Percentiles rank a stretch among this genome's conserved stretches.
Conservation (phyloP, 164 flowering plant genomes). For the Piper betle region DNA sequence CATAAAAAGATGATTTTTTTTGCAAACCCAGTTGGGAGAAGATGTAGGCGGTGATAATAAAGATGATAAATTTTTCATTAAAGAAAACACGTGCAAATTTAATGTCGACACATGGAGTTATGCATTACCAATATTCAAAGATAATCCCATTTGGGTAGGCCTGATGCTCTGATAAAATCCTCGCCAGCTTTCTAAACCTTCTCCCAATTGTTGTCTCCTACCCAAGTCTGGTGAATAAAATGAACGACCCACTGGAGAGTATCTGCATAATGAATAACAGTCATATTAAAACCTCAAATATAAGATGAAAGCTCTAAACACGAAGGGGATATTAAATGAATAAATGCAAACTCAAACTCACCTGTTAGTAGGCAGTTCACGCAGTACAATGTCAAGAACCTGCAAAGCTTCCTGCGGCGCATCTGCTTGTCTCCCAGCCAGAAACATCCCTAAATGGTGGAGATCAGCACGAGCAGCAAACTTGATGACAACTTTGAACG, state of each 20-base stretch:
- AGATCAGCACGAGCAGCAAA: slow-evolving; percentile 85
- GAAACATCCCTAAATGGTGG: slow-evolving; percentile 77
- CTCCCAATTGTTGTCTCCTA: slow-evolving; percentile 68
- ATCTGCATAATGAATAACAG: slow-evolving; percentile 24
- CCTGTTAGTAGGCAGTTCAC: slow-evolving; percentile 79
- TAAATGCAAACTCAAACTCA: slow-evolving; percentile 7
- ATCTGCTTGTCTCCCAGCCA: slow-evolving; percentile 83
- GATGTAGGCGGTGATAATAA: too few species aligned
- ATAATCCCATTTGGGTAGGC: slow-evolving; percentile 97
- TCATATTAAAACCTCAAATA: too few species aligned
- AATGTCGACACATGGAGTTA: too few species aligned
- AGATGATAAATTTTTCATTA: too few species aligned
- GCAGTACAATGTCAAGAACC: slow-evolving; percentile 89
- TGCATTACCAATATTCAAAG: slow-evolving; percentile 71
- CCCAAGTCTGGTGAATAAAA: slow-evolving; percentile 86
- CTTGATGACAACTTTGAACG: slow-evolving; percentile 70
- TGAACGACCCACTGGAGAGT: slow-evolving; percentile 73
- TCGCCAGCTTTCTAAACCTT: slow-evolving; percentile 93
- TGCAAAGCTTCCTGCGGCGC: slow-evolving; percentile 99
- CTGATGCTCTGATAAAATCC: slow-evolving; percentile 97
- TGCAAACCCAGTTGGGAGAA: too few species aligned
- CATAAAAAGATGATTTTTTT: too few species aligned
- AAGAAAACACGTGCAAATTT: too few species aligned
- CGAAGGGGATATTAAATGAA: background rate
- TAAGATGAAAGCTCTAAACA: background rate